Base-by-base conservation (phyloP, 148 eudicot genomes). In the Camellia granthamiana region DNA sequence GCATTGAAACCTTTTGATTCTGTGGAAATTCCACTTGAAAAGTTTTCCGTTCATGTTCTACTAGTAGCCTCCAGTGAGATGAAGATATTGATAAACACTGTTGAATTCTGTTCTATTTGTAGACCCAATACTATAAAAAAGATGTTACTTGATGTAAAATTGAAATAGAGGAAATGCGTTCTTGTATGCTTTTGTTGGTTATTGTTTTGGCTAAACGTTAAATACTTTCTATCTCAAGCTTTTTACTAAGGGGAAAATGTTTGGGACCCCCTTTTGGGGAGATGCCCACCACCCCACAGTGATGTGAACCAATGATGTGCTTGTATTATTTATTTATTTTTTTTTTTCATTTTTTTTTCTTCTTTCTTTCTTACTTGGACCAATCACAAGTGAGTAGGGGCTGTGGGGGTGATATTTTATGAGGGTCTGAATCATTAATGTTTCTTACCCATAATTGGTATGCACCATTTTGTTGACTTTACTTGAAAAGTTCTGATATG, bases 81-180 rank as follows among this genome's bases (percentile, higher is more conserved):
- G 42, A 47, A 21, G 58, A 7, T 4, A 70, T 52, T 71, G 41
- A n/a, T 19, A 1, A 3, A 52, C 75, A 72, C 44, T 51, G 43
- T 52, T 72, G 75, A 71, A 71, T 71, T 47, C 56, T 71, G 19
- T 10, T n/a, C 19, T 38, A 49, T 72, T 21, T 11, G 10, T 52
- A 23, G 18, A 21, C 60, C 59, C 19, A 51, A 43, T 21, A 51
- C 23, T 4, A n/a, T 61, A 49, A 71, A 69, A 49, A 13, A 16
- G 43, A 7, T 72, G 75, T 72, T 52, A 52, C 59, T 9, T 43
- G 55, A 72, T 72, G 75, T 72, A 72, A 52, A 72, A 30, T 72
- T 72, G 75, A 72, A 72, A 72, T 72, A 72, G 75, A 21, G 13
- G 43, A 52, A 52, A 51, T 52, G 75, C 60, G 12, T 72, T 72